Conservation (phyloP, 805 yeast species). For the Wickerhamiella brachini region DNA sequence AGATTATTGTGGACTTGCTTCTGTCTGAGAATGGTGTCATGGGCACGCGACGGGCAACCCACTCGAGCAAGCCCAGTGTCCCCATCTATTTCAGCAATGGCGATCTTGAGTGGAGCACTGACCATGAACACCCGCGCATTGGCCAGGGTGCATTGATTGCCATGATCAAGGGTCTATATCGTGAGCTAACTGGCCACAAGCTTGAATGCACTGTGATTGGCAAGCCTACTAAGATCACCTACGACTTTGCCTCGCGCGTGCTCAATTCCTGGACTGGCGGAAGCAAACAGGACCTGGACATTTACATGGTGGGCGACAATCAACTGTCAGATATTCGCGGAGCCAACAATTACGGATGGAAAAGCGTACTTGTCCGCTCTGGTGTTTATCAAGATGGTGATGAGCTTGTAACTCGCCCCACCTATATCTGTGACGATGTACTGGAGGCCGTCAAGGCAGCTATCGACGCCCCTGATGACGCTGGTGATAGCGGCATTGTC, state of each 20-base stretch:
- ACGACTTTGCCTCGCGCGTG: slow-evolving; percentile 68
- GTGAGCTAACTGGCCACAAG: slow-evolving; percentile 74
- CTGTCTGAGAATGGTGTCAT: slow-evolving; percentile 65
- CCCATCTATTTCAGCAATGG: slow-evolving; percentile 79
- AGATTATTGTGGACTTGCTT: slow-evolving; percentile 69
- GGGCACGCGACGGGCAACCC: slow-evolving; percentile 52
- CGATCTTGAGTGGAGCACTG: slow-evolving; percentile 88
- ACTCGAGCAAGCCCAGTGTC: slow-evolving; percentile 64
- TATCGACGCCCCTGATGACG: slow-evolving; percentile 1
- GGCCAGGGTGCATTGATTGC: slow-evolving; percentile 94
- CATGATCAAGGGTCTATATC: slow-evolving; percentile 70
- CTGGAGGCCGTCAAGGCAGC: slow-evolving; percentile 33
- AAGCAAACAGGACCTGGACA: slow-evolving; percentile 30
- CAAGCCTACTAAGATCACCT: slow-evolving; percentile 81
- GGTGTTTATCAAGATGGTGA: slow-evolving; percentile 67
- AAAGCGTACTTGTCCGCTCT: slow-evolving; percentile 66
- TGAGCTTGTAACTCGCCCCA: slow-evolving; percentile 30
- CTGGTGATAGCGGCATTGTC: not conserved
- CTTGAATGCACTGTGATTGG: slow-evolving; percentile 74
- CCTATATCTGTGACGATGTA: slow-evolving; percentile 38
- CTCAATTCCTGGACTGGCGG: slow-evolving; percentile 37
- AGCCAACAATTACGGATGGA: slow-evolving; percentile 82
- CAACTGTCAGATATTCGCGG: slow-evolving; percentile 89
- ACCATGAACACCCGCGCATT: slow-evolving; percentile 65
- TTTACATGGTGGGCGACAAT: slow-evolving; percentile 95